phyloP scores from a whole-genome alignment of 164 flowering plant species.

The Berberis vulgaris region DNA sequence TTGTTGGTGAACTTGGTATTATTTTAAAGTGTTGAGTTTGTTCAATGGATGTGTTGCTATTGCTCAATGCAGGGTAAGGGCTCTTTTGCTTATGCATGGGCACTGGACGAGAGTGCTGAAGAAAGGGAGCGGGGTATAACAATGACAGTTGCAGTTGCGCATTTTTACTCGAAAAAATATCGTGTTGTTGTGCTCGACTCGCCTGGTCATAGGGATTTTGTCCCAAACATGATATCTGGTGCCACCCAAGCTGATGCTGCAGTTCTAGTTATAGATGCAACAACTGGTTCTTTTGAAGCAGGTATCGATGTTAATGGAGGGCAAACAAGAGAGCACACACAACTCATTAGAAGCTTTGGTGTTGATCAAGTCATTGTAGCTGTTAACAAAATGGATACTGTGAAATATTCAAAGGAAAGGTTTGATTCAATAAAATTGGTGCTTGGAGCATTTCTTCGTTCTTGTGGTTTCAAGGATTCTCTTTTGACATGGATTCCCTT shows the following conservation, averaged over 20 bases:
- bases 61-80: constrained; percentile 71
- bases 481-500: constrained; percentile 72
- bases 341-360: constrained; percentile 92
- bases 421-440: constrained; percentile 62
- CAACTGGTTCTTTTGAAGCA: constrained; percentile 82
- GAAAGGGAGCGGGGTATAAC: constrained; percentile 98
- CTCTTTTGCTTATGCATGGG: constrained; percentile 99
- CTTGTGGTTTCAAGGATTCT: constrained; percentile 79
- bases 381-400: constrained; percentile 90
- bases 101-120: constrained; percentile 89
- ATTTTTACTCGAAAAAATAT: constrained; percentile 67
- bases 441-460: constrained; percentile 68
- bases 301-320: constrained; percentile 77
- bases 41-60: not conserved
- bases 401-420: constrained; percentile 73
- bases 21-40: too few species aligned
- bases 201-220: constrained; percentile 99
- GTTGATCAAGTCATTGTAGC: constrained; percentile 89
- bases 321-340: constrained; percentile 94
- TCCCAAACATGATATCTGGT: constrained; percentile 97
- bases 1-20: too few species aligned
- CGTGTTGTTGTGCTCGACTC: constrained; percentile 92
- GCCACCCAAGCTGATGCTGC: constrained; percentile 99
- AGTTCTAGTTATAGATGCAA: constrained; percentile 89
- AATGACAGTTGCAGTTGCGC: constrained; percentile 98